Percentiles rank a stretch among this genome's conserved stretches.
phyloP scores from a whole-genome alignment of 2,329 filamentous ascomycete genomes.

The Verticillium dahliae region DNA sequence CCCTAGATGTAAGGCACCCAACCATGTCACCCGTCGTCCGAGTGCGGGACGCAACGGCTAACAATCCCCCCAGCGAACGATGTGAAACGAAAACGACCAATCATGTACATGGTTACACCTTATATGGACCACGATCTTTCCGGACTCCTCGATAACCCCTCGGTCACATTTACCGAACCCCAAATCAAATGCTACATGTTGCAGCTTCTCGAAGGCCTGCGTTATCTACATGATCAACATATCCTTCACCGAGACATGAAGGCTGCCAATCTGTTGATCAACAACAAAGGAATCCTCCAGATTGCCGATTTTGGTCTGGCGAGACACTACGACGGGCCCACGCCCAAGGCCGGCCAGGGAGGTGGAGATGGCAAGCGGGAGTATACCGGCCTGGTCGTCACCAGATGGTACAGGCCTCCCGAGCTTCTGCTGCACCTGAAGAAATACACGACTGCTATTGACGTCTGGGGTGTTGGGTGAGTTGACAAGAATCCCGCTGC shows the following conservation, averaged over 20 bases:
- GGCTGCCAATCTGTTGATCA: conserved; percentile 93
- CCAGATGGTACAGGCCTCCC: conserved; percentile 92
- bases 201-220: conserved; percentile 82
- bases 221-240: conserved; percentile 81
- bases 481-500: conserved; percentile 17
- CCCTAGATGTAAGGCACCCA: conserved; percentile 46
- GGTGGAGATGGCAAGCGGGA: conserved; percentile 82
- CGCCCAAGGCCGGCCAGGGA: conserved; percentile 68
- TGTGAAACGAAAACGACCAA: conserved; percentile 65
- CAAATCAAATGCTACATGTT: conserved; percentile 98
- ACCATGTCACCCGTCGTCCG: conserved; percentile 10
- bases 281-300: conserved; percentile 85
- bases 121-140: conserved; percentile 99
- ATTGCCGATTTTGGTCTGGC: conserved; percentile 97
- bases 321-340: conserved; percentile 81
- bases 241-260: conserved; percentile 99
- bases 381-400: conserved; percentile 95
- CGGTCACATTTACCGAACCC: conserved; percentile 76
- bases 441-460: conserved; percentile 93
- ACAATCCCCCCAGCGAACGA: conserved; percentile 46
- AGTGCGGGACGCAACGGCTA: conserved; percentile 7
- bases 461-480: conserved; percentile 96
- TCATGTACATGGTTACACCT: conserved; percentile 97
- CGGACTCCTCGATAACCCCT: conserved; percentile 89
- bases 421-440: conserved; percentile 84